phyloP scores from a whole-genome alignment of 1,284 basidiomycete genomes.

The Neotropicomus parvogracilis region DNA sequence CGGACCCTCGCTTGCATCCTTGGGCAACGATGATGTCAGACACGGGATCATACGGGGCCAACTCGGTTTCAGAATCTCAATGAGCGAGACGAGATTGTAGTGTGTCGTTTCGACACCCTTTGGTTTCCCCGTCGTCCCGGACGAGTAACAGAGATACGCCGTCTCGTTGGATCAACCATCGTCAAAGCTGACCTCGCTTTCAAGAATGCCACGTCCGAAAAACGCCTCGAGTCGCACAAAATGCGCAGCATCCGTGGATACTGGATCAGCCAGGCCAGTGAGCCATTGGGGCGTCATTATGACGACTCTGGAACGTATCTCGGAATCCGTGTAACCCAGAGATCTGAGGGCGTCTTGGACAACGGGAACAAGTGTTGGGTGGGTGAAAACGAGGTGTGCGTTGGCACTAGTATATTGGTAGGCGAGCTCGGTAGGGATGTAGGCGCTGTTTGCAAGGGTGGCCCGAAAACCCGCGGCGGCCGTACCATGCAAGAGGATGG shows the following conservation, averaged over 20 bases:
- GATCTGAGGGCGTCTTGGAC: slow-evolving; percentile 44
- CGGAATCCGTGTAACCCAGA: slow-evolving; percentile 37
- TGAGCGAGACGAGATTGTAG: slow-evolving; percentile 54
- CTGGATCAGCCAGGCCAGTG: slow-evolving; percentile 38
- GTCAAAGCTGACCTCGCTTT: no score
- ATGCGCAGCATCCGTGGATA: slow-evolving; percentile 18
- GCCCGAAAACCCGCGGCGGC: slow-evolving; percentile 52
- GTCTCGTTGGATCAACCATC: neutral
- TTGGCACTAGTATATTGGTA: slow-evolving; percentile 53
- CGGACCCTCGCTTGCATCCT: neutral
- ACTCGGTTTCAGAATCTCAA: slow-evolving; percentile 41
- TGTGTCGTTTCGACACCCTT: slow-evolving; percentile 68
- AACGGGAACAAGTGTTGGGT: slow-evolving; percentile 47
- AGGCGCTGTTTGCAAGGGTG: slow-evolving; percentile 46
- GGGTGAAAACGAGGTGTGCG: slow-evolving; percentile 52
- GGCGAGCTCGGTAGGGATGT: slow-evolving; percentile 43
- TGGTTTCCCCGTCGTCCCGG: slow-evolving; percentile 61
- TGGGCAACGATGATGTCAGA: slow-evolving; percentile 15
- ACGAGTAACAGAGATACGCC: slow-evolving; percentile 62
- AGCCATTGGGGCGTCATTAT: slow-evolving; percentile 41
- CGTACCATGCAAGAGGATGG: slow-evolving; percentile 54
- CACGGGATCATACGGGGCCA: slow-evolving; percentile 39
- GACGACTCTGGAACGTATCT: slow-evolving; percentile 47
- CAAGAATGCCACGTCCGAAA: slow-evolving; percentile 42
- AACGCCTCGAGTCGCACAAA: slow-evolving; percentile 42